Base-by-base conservation (phyloP, 345 rosid genomes). In the Linum usitatissimum region DNA sequence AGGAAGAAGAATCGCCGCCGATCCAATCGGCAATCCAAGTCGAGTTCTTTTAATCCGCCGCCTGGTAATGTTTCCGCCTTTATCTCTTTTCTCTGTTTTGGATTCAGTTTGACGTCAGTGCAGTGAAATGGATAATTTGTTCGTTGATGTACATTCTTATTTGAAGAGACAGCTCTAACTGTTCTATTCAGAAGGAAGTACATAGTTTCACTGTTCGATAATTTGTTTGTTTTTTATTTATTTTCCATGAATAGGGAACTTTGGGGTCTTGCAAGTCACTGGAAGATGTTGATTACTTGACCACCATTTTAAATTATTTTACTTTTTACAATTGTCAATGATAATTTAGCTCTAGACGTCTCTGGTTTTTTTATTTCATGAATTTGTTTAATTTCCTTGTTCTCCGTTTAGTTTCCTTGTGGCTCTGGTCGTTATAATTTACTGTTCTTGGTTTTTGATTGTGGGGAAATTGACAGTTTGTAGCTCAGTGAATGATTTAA, bases 1-100 rank as follows among this genome's bases (percentile, higher is more conserved):
- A 73, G 73, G 78, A 86, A 79, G 80, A 88, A 77, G 82, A 86
- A 70, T 67, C 82, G 70, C 39, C 84, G 90, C 42, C 83, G 89
- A 71, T 66, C 83, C 28, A 72, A 49, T 78, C 89, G 95, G 40
- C 87, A 92, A 71, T 81, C 90, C 18, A 88, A 81, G 70, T 79
- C 68, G 68, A 78, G 62, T 73, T 80, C 80, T 75, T 39, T 61
- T 60, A 63, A 28, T 72, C 40, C 68, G 42, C 75, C 42, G 49
- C 10, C 17, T 57, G 18, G 61, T 21, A 6, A 36, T 21, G 9
- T 42, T 9, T 0, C 34, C 10, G 5, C 14, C 57, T 18, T 13
- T 56, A 14, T 0, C 9, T 66, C n/a, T 31, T 31, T 6, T 31
- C 39, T 66, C 30, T 40, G 21, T 31, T 55, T 54, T 59, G 9